Base-by-base conservation (phyloP, 2,329 filamentous ascomycete species). In the Coniochaeta ligniaria region DNA sequence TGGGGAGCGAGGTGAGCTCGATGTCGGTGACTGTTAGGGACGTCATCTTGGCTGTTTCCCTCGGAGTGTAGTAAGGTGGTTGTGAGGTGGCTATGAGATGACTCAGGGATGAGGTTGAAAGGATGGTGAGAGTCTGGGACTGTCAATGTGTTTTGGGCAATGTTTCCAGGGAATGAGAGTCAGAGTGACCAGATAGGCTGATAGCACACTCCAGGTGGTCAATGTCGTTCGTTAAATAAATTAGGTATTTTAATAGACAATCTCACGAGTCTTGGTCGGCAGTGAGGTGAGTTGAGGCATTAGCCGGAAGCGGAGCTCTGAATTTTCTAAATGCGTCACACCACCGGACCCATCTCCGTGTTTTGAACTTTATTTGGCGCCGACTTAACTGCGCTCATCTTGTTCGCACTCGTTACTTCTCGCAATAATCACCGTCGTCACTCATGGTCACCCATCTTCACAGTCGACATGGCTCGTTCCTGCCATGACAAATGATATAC, bases 1-100 rank as follows among this genome's bases (percentile, higher is more conserved):
- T 68, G 60, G 68, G 68, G 55, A 73, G 66, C 43, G 71, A 73
- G 45, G 62, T 66, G 60, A 73, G 66, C 59, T 66, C 65, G 54
- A 73, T 60, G 55, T 63, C 63, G 20, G 68, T 70, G 28, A 71
- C 63, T 61, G 64, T 64, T 43, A 61, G 59, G 22, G 64, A 60
- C 57, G 63, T 55, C 67, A 69, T 68, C 26, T 59, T 65, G 55
- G 36, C 17, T 41, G 38, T 41, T 41, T 20, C 17, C 38, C 38
- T n/a, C 4, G 17, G 11, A 3, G 38, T 41, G 38, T n/a, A n/a
- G n/a, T n/a, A 11, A 8, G 4, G 17, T n/a, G 38, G 17, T 41
- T 6, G 38, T 41, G 35, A 41, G 38, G 9, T n/a, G n/a, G n/a
- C n/a, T n/a, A n/a, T n/a, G n/a, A n/a, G n/a, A n/a, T n/a, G n/a